Percentiles rank a stretch among this genome's conserved stretches.
Conservation (phyloP, 257 asterid species). For the Agastache rugosa region DNA sequence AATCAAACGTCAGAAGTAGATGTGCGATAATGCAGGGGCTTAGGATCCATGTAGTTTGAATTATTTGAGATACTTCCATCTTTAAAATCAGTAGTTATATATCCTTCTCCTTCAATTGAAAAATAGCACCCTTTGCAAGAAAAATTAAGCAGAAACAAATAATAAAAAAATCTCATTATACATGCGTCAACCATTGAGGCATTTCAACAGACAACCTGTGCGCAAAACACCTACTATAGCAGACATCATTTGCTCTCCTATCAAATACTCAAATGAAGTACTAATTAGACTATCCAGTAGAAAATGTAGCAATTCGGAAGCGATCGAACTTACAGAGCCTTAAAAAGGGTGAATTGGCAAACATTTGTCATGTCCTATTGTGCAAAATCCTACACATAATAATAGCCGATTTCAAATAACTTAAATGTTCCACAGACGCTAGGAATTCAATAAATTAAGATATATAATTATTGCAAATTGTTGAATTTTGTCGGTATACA, state of each 20-base stretch:
- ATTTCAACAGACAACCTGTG: slow-evolving; percentile 42
- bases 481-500: background rate
- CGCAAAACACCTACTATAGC: slow-evolving; percentile 1
- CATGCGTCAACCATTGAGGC: background rate
- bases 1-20: too few species aligned
- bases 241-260: background rate
- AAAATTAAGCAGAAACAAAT: background rate
- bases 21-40: too few species aligned
- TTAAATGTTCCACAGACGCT: too few species aligned
- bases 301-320: background rate
- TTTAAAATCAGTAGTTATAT: too few species aligned
- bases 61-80: too few species aligned
- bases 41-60: too few species aligned
- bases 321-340: slow-evolving; percentile 52
- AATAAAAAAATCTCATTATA: background rate
- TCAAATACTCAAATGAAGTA: slow-evolving; percentile 2
- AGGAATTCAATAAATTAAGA: too few species aligned
- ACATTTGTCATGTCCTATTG: slow-evolving; percentile 15
- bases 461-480: too few species aligned
- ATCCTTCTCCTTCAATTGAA: too few species aligned
- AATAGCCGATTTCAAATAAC: background rate
- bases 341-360: slow-evolving; percentile 33
- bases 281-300: background rate
- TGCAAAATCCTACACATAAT: slow-evolving; percentile 1
- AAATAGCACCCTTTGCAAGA: too few species aligned